Base-by-base conservation (phyloP, 305 asterid species). In the Solanum hybrid region DNA sequence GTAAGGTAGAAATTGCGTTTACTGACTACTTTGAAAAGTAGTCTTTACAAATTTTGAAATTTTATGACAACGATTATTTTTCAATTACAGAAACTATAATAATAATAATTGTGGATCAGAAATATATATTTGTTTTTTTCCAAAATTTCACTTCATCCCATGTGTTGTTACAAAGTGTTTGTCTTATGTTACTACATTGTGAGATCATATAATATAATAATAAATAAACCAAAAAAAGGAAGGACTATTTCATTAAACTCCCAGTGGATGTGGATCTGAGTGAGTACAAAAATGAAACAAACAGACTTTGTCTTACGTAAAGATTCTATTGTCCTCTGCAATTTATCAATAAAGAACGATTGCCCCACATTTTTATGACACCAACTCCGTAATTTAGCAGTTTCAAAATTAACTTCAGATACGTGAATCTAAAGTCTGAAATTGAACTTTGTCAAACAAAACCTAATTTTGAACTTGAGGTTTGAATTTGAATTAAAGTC, bases 301-400 rank as follows among this genome's bases (percentile, higher is more conserved):
- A 57, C 76, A 84, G 76, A 57, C 45, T 84, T 38, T 84, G 88
- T 84, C 88, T 84, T 84, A 84, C 22, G 32, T 84, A 10, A 51
- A 84, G 88, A 84, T 84, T 84, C 88, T 51, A 51, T 84, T 84
- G 88, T 84, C 45, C 88, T 84, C 88, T 84, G 39, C 41, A 84
- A 20, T 51, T 51, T 84, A 84, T 83, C 75, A 27, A 10, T 29
- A 51, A 51, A 84, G 38, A 84, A 57, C 88, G 10, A 51, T 24
- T 29, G 31, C 88, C 41, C 41, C 88, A 84, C 88, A 57, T 31
- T 51, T 51, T 84, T 31, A 1, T 31, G 7, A 57, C 77, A 84
- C 75, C 75, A 45, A 29, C 70, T 45, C 5, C 14, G 0, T 39
- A 37, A 24, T 80, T 80, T 80, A 37, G 3, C 3, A 1, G 5